A percentile compares a stretch with the other conserved stretches of the same genome.
These are phyloP conservation scores for Mycena belliarum DNA, from an alignment of 768 basidiomycete genomes.

Conservation along the genomic window DNA sequence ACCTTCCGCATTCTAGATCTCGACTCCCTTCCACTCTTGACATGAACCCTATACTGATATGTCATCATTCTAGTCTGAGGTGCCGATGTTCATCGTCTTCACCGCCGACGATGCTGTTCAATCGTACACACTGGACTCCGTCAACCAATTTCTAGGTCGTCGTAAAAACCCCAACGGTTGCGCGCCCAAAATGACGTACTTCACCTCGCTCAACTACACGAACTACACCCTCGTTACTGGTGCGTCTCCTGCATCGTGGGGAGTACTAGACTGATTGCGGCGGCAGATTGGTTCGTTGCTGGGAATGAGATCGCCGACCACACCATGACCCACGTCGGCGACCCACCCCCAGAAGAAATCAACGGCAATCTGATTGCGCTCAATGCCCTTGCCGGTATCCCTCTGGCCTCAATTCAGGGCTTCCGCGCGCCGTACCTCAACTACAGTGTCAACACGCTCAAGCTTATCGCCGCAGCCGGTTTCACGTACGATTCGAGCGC, in stretches of 20 bases:
- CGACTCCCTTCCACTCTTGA: not conserved
- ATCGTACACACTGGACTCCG: constrained; percentile 69
- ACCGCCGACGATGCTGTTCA: constrained; percentile 79
- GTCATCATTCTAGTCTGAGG: not conserved
- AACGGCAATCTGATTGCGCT: constrained; percentile 78
- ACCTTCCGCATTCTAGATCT: not conserved
- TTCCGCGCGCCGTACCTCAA: constrained; percentile 81
- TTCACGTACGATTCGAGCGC: constrained; percentile 77
- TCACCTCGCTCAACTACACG: constrained; percentile 67
- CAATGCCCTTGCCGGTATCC: constrained; percentile 79
- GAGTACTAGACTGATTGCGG: not conserved
- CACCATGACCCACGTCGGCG: constrained; percentile 81
- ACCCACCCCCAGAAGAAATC: constrained; percentile 63
- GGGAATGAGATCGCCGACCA: constrained; percentile 87
- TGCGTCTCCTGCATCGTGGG: constrained; percentile 17
- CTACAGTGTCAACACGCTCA: constrained; percentile 64
- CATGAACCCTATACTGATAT: not conserved
- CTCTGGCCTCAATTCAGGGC: constrained; percentile 59
- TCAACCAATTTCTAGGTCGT: constrained; percentile 74
- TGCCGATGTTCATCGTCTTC: constrained; percentile 42
- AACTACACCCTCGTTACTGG: constrained; percentile 73
- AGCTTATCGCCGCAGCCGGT: constrained; percentile 47
- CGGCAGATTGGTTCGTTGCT: constrained; percentile 71
- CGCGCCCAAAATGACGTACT: constrained; percentile 72
- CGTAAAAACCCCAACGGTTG: constrained; percentile 79